These are phyloP conservation scores for Curvularia eragrostidis DNA, from an alignment of 2,329 filamentous ascomycete species.

Conservation along the genomic window DNA sequence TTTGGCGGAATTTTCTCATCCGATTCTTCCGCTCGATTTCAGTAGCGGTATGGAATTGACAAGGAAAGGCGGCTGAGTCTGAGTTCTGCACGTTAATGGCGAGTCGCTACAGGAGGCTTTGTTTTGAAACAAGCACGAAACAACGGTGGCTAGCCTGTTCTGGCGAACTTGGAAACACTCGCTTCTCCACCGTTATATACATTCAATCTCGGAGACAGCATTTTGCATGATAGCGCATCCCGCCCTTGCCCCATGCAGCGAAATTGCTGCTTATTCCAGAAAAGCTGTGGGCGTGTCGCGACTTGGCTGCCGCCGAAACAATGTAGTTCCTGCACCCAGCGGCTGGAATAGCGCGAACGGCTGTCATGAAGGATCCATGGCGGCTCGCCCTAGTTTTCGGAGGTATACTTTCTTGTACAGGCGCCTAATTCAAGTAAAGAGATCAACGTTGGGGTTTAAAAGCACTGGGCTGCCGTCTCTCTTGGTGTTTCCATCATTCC, in stretches of 20 bases:
- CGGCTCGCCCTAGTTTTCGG: slow-evolving; percentile 26
- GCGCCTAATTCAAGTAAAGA: slow-evolving; percentile 25
- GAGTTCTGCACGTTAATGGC: slow-evolving; percentile 6
- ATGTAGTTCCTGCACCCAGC: slow-evolving; percentile 15
- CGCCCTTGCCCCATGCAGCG: slow-evolving; percentile 15
- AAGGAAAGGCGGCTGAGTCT: background rate
- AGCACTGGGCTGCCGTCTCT: slow-evolving; percentile 3
- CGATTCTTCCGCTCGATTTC: background rate
- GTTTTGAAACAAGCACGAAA: slow-evolving; percentile 33
- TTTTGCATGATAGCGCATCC: slow-evolving; percentile 25
- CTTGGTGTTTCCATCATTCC: slow-evolving; percentile 19
- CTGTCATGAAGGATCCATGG: slow-evolving; percentile 27
- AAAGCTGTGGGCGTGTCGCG: slow-evolving; percentile 13
- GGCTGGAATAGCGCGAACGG: slow-evolving; percentile 23
- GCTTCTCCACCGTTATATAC: slow-evolving; percentile 26
- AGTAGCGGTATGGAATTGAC: background rate
- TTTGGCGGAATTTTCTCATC: background rate
- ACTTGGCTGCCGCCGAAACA: slow-evolving; percentile 19
- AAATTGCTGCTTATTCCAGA: slow-evolving; percentile 24
- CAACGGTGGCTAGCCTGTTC: slow-evolving; percentile 23
- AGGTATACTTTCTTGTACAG: slow-evolving; percentile 17
- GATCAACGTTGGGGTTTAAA: slow-evolving; percentile 16
- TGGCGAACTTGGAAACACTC: slow-evolving; percentile 32
- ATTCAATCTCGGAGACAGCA: slow-evolving; percentile 30
- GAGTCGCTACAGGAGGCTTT: slow-evolving; percentile 20